Base-by-base conservation (phyloP, 2,329 filamentous ascomycete species). In the Aspergillus sp. region DNA sequence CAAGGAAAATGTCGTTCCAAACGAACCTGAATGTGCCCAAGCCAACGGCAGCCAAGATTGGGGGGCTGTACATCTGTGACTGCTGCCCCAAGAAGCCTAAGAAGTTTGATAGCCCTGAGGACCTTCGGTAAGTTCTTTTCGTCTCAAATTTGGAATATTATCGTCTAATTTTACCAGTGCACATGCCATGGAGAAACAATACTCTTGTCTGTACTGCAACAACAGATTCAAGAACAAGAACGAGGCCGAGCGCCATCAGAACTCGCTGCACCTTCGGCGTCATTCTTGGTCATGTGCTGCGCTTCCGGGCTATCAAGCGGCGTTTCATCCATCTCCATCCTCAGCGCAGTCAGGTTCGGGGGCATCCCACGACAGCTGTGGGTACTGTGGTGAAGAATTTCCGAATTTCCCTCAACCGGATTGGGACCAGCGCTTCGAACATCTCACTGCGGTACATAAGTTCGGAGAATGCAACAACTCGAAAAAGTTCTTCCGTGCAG, bases 141-240 rank as follows among this genome's bases (percentile, higher is more conserved):
- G 19, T 12, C 17, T 19, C 7, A n/a, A n/a, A 19, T 27, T 24
- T 17, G 11, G 8, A 19, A 19, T 14, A 3, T 4, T 14, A 41
- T 45, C 54, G 54, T 57, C 27, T 50, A 40, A 35, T 31, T 12
- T 12, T 40, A 35, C 17, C 70, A 97, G 93, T 63, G 80, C 88
- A 45, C 93, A 98, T 73, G 91, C 95, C 75, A 87, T 91, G 70
- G 95, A 98, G 75, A 98, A 98, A 75, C 93, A 98, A 75, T 98
- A 97, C 74, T 90, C 90, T 62, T 98, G 93, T 75, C 84, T 86
- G 27, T 98, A 91, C 73, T 98, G 93, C 74, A 90, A 90, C 43
- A 97, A 97, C 72, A 87, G 93, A 11, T 98, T 98, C 81, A 98
- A 98, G 77, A 98, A 98, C 79, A 98, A 98, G 78, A 98, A 98